Evolutionary conservation across 2,329 filamentous ascomycete species (phyloP).

Genomic region (Hypoxylon sp.): DNA sequence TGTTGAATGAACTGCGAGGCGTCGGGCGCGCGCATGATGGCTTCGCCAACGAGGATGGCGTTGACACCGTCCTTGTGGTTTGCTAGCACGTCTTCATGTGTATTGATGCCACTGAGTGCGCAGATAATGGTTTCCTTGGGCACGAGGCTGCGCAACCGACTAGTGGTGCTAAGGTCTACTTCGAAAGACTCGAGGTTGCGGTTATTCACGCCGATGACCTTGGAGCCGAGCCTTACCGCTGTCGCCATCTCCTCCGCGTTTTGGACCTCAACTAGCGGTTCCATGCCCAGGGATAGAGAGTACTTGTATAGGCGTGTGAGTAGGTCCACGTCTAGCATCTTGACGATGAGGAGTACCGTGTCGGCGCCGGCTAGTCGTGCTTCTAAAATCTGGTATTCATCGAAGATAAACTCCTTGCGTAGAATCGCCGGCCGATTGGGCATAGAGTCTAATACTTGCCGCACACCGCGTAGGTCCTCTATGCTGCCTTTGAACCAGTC

Average conservation of each 20-base stretch:
- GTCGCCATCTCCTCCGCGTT: conserved; percentile 92
- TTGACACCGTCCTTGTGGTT: conserved; percentile 92
- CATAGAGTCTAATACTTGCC: conserved; percentile 91
- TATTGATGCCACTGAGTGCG: conserved; percentile 93
- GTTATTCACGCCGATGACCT: conserved; percentile 98
- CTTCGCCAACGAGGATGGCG: conserved; percentile 93
- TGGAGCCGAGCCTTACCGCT: conserved; percentile 86
- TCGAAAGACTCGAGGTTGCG: conserved; percentile 96
- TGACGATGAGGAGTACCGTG: conserved; percentile 95
- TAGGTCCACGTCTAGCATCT: conserved; percentile 88
- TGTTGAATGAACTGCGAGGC: conserved; percentile 86
- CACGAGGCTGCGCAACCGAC: conserved; percentile 87
- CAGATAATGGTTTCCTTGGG: conserved; percentile 89
- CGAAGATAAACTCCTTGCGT: conserved; percentile 97
- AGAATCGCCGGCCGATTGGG: conserved; percentile 92
- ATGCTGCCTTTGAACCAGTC: conserved; percentile 99
- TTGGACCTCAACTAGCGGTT: conserved; percentile 96
- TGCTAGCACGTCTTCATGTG: conserved; percentile 86
- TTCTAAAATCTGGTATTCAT: conserved; percentile 98
- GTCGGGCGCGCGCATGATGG: conserved; percentile 91
- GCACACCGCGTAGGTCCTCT: conserved; percentile 89
- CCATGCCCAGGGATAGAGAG: conserved; percentile 92
- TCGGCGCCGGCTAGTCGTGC: conserved; percentile 93
- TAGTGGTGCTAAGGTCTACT: conserved; percentile 93
- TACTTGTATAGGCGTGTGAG: conserved; percentile 88